Percentiles rank a stretch among this genome's conserved stretches.
Evolutionary conservation across 169 alveolate genomes (phyloP).

Genomic region (Eimeria praecox): DNA sequence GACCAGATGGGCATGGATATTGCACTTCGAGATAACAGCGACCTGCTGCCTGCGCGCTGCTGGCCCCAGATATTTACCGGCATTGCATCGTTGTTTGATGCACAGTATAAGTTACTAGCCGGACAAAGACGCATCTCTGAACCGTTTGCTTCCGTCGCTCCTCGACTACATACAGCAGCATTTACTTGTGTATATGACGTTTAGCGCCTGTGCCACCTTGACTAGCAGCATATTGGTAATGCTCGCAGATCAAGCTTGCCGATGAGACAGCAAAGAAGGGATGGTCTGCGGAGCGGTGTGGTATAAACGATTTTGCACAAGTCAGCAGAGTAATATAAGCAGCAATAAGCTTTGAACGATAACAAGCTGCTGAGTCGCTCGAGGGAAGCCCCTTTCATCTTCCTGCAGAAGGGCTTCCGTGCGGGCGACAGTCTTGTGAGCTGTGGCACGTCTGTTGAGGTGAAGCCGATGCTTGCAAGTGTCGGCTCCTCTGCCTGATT

Average conservation of each 20-base stretch:
- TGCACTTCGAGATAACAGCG: slow-evolving; percentile 47
- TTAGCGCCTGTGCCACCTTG: slow-evolving; percentile 33
- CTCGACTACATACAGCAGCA: slow-evolving; percentile 53
- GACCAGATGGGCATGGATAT: slow-evolving; percentile 47
- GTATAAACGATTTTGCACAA: slow-evolving; percentile 20
- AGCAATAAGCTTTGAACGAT: slow-evolving; percentile 34
- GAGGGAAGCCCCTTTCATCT: slow-evolving; percentile 4
- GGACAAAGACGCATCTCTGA: slow-evolving; percentile 63
- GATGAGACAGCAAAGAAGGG: slow-evolving; percentile 55
- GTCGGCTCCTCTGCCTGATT: slow-evolving; percentile 1
- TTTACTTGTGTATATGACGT: slow-evolving; percentile 30
- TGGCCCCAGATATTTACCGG: slow-evolving; percentile 61
- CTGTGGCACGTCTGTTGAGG: slow-evolving; percentile 39
- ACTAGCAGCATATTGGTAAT: slow-evolving; percentile 22
- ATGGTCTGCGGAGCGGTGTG: slow-evolving; percentile 58
- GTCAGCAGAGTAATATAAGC: slow-evolving; percentile 16
- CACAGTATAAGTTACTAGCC: slow-evolving; percentile 60
- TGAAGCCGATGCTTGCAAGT: not conserved
- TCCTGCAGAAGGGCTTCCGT: slow-evolving; percentile 19
- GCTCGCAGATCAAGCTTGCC: slow-evolving; percentile 56
- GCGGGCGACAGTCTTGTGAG: slow-evolving; percentile 33
- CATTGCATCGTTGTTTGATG: slow-evolving; percentile 61
- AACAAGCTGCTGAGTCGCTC: slow-evolving; percentile 42
- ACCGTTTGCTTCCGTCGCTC: slow-evolving; percentile 52
- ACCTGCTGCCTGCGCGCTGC: slow-evolving; percentile 46